Conservation (phyloP, 2,329 filamentous ascomycete genomes). For the Trichoderma sp. region DNA sequence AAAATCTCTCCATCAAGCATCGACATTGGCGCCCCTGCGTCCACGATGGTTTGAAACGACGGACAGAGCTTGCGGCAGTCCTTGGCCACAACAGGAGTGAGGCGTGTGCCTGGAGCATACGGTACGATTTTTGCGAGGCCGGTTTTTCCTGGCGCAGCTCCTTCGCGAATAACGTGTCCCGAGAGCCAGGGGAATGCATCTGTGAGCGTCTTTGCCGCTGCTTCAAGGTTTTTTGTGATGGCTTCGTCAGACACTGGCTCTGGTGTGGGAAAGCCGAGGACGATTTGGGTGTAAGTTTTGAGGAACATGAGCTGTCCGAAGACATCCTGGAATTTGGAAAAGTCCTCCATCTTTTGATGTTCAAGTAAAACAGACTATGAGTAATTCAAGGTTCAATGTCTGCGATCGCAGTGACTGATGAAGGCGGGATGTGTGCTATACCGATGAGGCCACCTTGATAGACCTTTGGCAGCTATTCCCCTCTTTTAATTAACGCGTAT, state of each 20-base stretch:
- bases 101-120: neutral
- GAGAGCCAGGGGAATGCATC: slow-evolving; percentile 4
- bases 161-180: neutral
- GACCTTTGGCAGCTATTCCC: neutral
- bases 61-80: neutral
- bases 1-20: slow-evolving; percentile 1
- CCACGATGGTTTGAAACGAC: neutral
- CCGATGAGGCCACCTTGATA: neutral
- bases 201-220: neutral
- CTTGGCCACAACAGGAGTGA: neutral
- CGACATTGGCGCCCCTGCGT: slow-evolving; percentile 2
- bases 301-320: neutral
- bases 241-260: neutral
- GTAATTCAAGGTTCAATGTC: neutral
- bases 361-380: neutral
- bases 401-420: neutral
- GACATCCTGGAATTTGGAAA: slow-evolving; percentile 11
- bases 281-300: slow-evolving; percentile 4
- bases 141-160: neutral
- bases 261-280: neutral
- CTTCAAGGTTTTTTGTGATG: neutral
- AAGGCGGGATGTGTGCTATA: neutral
- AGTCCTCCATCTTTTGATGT: neutral
- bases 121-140: neutral
- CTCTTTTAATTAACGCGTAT: neutral